Evolutionary conservation across 1,284 basidiomycete genomes (phyloP).

Genomic region (Puccinia brachypodii): DNA sequence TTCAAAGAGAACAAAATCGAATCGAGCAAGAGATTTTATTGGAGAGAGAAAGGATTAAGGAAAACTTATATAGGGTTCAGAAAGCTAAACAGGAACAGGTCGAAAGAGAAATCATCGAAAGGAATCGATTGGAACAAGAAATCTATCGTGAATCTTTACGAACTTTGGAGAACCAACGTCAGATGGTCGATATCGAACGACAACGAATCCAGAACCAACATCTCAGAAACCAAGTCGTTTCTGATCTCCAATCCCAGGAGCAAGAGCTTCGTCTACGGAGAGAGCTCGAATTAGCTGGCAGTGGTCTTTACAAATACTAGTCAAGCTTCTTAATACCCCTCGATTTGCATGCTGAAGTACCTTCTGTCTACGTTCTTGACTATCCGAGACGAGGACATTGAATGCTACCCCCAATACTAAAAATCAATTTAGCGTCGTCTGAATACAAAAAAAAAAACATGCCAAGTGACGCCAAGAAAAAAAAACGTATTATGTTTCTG

Average conservation of each 20-base stretch:
- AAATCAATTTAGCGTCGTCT: too few species aligned
- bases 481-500: too few species aligned
- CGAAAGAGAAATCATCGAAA: slow-evolving; percentile 41
- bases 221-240: slow-evolving; percentile 35
- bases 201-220: slow-evolving; percentile 33
- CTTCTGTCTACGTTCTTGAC: too few species aligned
- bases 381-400: too few species aligned
- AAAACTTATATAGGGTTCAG: slow-evolving; percentile 29
- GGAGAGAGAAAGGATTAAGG: slow-evolving; percentile 31
- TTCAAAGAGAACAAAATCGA: slow-evolving; percentile 37
- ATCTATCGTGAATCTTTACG: slow-evolving; percentile 30
- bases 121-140: slow-evolving; percentile 46
- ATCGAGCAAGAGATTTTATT: slow-evolving; percentile 37
- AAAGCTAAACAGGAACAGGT: slow-evolving; percentile 45
- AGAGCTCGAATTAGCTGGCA: slow-evolving; percentile 46
- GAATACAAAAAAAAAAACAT: too few species aligned
- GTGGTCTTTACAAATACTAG: slow-evolving; percentile 21
- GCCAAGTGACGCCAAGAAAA: too few species aligned
- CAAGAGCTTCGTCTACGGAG: slow-evolving; percentile 41
- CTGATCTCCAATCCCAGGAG: slow-evolving; percentile 38
- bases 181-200: slow-evolving; percentile 32
- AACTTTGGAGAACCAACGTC: slow-evolving; percentile 36
- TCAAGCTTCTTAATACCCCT: neutral
- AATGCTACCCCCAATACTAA: too few species aligned
- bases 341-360: neutral